A percentile compares a stretch with the other conserved stretches of the same genome.
These are phyloP conservation scores for Dendrobium nobile DNA, from an alignment of 106 monocot species.

Conservation along the genomic window DNA sequence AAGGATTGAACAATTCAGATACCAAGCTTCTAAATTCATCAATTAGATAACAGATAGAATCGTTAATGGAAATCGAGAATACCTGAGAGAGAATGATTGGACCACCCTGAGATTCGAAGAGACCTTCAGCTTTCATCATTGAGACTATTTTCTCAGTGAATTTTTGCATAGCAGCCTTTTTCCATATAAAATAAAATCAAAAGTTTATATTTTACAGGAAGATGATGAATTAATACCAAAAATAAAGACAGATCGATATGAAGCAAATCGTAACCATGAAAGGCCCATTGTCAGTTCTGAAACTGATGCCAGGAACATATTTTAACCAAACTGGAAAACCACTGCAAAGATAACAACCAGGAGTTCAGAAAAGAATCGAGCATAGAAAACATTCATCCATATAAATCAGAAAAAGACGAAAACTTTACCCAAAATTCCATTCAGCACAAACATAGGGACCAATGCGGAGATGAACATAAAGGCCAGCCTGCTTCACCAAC, in stretches of 20 bases:
- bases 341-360: constrained; percentile 22
- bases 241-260: neutral
- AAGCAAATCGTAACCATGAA: constrained; percentile 54
- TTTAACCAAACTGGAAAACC: constrained; percentile 96
- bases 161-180: constrained; percentile 61
- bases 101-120: constrained; percentile 81
- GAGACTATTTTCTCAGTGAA: constrained; percentile 75
- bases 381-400: neutral
- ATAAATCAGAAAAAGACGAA: neutral
- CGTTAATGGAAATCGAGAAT: neutral
- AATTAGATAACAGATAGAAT: neutral
- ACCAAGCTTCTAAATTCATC: neutral
- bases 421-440: constrained; percentile 92
- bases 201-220: neutral
- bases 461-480: constrained; percentile 85
- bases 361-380: neutral
- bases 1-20: neutral
- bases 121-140: constrained; percentile 83
- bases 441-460: constrained; percentile 95
- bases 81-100: constrained; percentile 89
- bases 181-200: neutral
- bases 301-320: constrained; percentile 73
- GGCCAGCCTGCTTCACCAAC: constrained; percentile 71
- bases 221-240: neutral
- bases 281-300: constrained; percentile 89